phyloP scores from a whole-genome alignment of 306 rosid species.

The Mucuna pruriens region DNA sequence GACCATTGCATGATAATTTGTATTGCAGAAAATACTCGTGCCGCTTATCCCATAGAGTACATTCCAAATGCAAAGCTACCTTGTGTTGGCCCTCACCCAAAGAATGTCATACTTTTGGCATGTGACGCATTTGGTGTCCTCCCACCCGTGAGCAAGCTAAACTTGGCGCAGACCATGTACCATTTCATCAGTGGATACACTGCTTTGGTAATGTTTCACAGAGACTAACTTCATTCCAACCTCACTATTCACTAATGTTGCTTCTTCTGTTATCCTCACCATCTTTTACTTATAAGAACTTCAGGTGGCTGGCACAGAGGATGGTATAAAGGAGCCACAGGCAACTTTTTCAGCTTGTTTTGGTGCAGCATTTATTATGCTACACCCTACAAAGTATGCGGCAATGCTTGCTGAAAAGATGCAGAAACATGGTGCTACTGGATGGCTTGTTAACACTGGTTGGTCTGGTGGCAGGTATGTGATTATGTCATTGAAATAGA shows the following conservation, averaged over 20 bases:
- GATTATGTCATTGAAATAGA: background rate
- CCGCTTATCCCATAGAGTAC: slow-evolving; percentile 89
- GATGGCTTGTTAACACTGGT: slow-evolving; percentile 98
- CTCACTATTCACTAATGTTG: background rate
- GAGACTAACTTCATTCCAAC: background rate
- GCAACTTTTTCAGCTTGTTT: slow-evolving; percentile 98
- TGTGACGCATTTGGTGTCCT: slow-evolving; percentile 97
- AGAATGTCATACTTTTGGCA: slow-evolving; percentile 86
- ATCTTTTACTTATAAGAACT: background rate
- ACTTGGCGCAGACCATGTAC: slow-evolving; percentile 91
- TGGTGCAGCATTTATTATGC: slow-evolving; percentile 93
- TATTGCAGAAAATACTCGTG: slow-evolving; percentile 83
- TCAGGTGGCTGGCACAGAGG: slow-evolving; percentile 94
- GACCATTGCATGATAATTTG: background rate
- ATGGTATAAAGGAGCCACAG: slow-evolving; percentile 90
- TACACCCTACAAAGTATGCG: slow-evolving; percentile 91
- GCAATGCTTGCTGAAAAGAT: slow-evolving; percentile 95
- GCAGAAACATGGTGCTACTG: slow-evolving; percentile 85
- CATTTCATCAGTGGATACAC: slow-evolving; percentile 97
- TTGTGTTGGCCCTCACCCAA: slow-evolving; percentile 93
- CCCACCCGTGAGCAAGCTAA: slow-evolving; percentile 90
- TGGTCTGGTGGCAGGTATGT: slow-evolving; percentile 90
- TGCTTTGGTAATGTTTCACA: slow-evolving; percentile 69
- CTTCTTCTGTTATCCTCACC: background rate
- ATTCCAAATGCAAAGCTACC: slow-evolving; percentile 93